phyloP scores from a whole-genome alignment of 2,329 filamentous ascomycete genomes.

The Fusarium kyushuense region DNA sequence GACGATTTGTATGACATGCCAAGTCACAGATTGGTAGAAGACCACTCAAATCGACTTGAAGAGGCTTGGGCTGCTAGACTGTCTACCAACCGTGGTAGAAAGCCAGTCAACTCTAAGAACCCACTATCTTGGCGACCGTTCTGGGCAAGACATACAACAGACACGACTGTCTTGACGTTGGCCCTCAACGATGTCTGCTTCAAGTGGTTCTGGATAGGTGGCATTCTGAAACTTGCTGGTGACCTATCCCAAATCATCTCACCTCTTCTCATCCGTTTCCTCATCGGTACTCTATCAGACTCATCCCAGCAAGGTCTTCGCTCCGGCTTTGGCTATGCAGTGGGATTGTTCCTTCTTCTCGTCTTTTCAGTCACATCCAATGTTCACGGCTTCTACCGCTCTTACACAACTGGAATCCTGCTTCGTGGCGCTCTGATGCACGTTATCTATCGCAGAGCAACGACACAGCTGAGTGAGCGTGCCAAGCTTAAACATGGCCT shows the following conservation, averaged over 20 bases:
- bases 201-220: conserved; percentile 49
- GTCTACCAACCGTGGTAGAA: background rate
- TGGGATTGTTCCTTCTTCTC: conserved; percentile 13
- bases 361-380: conserved; percentile 33
- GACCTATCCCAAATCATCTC: conserved; percentile 40
- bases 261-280: conserved; percentile 27
- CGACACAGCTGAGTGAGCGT: conserved; percentile 23
- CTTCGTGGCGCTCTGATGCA: conserved; percentile 32
- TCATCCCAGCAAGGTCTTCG: conserved; percentile 21
- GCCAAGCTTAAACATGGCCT: conserved; percentile 39
- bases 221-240: conserved; percentile 45
- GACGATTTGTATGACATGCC: conserved; percentile 32
- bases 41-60: conserved; percentile 30
- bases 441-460: conserved; percentile 28
- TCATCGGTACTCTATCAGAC: conserved; percentile 22
- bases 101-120: background rate
- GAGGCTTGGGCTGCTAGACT: conserved; percentile 21
- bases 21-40: conserved; percentile 17
- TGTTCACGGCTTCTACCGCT: conserved; percentile 30
- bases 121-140: conserved; percentile 37
- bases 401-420: conserved; percentile 13
- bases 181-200: conserved; percentile 51
- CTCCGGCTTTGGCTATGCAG: conserved; percentile 26
- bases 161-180: conserved; percentile 46
- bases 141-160: conserved; percentile 44